Evolutionary conservation across 805 yeast genomes (phyloP).

Genomic region (Wickerhamomyces canadensis): DNA sequence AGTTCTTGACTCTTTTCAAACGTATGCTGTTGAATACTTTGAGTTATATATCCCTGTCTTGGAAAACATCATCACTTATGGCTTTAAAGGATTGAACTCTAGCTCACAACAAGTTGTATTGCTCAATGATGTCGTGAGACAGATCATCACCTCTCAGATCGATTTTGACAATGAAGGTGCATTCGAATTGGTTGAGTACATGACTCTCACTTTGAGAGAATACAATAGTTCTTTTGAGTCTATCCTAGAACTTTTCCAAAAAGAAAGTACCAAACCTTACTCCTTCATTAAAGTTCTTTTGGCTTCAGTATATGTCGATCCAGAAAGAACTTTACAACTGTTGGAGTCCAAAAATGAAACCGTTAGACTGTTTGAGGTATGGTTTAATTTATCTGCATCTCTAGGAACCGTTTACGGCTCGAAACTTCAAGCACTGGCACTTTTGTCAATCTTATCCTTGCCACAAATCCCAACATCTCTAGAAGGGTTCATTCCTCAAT

Average conservation of each 20-base stretch:
- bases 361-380: conserved; percentile 46
- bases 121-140: conserved; percentile 12
- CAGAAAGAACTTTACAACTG: conserved; percentile 45
- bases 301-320: conserved; percentile 58
- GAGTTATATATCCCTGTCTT: conserved; percentile 52
- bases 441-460: conserved; percentile 43
- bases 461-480: conserved; percentile 35
- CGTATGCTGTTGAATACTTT: conserved; percentile 54
- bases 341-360: conserved; percentile 44
- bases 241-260: conserved; percentile 10
- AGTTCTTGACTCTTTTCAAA: conserved; percentile 48
- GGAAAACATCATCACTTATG: conserved; percentile 46
- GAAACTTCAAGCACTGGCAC: conserved; percentile 65
- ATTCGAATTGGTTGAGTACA: conserved; percentile 25
- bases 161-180: conserved; percentile 31
- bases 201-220: conserved; percentile 11
- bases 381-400: conserved; percentile 51
- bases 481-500: conserved; percentile 35
- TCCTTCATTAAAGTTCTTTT: conserved; percentile 54
- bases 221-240: conserved; percentile 12
- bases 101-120: conserved; percentile 14
- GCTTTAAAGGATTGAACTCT: conserved; percentile 31
- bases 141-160: conserved; percentile 15
- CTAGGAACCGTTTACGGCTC: conserved; percentile 71
- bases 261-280: conserved; percentile 32